phyloP scores from a whole-genome alignment of 2,329 filamentous ascomycete species.

The Phyllosticta capitalensis region DNA sequence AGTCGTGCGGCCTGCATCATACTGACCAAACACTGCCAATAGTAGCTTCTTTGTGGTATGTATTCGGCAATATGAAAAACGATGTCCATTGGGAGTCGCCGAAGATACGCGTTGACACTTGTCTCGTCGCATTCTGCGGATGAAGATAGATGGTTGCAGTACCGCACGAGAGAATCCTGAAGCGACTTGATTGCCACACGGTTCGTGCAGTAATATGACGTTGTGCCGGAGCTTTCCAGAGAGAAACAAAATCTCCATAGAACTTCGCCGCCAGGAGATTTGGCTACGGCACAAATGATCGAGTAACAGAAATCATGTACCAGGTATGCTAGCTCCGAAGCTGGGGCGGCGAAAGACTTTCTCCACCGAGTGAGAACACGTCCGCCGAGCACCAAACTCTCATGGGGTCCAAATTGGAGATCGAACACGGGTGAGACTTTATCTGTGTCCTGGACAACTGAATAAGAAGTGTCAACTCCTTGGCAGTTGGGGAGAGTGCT shows the following conservation, averaged over 20 bases:
- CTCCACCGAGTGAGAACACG: no score
- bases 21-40: not conserved
- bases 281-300: not conserved
- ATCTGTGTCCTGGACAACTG: not conserved
- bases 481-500: no score
- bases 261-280: not conserved
- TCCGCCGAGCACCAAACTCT: no score
- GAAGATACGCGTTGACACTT: not conserved
- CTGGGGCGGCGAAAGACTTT: not conserved
- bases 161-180: not conserved
- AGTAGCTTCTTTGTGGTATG: not conserved
- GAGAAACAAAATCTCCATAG: not conserved
- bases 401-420: no score
- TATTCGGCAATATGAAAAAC: not conserved
- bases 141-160: not conserved
- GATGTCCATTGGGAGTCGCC: not conserved
- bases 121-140: not conserved
- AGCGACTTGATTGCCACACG: not conserved
- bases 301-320: not conserved
- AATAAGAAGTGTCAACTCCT: not conserved
- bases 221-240: not conserved
- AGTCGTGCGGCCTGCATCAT: not conserved
- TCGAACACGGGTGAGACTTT: not conserved
- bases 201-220: not conserved
- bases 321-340: not conserved